Evolutionary conservation across 495 filamentous ascomycete species (phyloP).

Genomic region (Trypethelium eluteriae): DNA sequence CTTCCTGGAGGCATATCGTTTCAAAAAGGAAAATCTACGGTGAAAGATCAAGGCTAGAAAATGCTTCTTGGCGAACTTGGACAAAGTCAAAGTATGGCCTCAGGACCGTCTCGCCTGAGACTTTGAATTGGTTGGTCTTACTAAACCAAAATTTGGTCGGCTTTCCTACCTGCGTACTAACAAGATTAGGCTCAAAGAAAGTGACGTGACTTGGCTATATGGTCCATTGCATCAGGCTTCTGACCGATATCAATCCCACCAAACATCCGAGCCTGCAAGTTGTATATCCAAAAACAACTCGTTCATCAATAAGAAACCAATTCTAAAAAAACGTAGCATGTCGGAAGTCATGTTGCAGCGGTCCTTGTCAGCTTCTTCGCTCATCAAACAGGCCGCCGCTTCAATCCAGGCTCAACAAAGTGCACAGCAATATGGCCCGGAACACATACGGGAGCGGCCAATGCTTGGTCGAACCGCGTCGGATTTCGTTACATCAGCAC

Average conservation of each 20-base stretch:
- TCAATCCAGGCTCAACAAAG: conserved; percentile 80
- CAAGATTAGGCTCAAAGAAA: conserved; percentile 77
- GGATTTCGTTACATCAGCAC: conserved; percentile 53
- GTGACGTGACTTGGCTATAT: conserved; percentile 96
- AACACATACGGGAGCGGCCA: conserved; percentile 31
- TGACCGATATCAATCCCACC: conserved; percentile 32
- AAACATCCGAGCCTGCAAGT: conserved; percentile 47
- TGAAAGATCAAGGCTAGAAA: conserved; percentile 78
- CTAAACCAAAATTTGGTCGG: conserved; percentile 1
- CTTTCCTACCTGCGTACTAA: conserved; percentile 19
- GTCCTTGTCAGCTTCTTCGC: conserved; percentile 81
- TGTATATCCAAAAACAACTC: conserved; percentile 72
- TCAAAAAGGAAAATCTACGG: conserved; percentile 66
- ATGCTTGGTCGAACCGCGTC: conserved; percentile 52
- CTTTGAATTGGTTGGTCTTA: conserved; percentile 71
- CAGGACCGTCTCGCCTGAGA: conserved; percentile 79
- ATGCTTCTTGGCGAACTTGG: conserved; percentile 98
- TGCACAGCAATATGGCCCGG: conserved; percentile 19
- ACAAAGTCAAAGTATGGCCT: conserved; percentile 79
- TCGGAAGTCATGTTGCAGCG: conserved; percentile 91
- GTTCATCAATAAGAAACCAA: conserved; percentile 80
- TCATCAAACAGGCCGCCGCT: conserved; percentile 88
- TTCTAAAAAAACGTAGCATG: conserved; percentile 91
- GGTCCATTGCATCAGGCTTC: conserved; percentile 72
- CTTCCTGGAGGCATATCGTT: conserved; percentile 90